Evolutionary conservation across 2,329 filamentous ascomycete species (phyloP).

Genomic region (Pseudogymnoascus sp.): DNA sequence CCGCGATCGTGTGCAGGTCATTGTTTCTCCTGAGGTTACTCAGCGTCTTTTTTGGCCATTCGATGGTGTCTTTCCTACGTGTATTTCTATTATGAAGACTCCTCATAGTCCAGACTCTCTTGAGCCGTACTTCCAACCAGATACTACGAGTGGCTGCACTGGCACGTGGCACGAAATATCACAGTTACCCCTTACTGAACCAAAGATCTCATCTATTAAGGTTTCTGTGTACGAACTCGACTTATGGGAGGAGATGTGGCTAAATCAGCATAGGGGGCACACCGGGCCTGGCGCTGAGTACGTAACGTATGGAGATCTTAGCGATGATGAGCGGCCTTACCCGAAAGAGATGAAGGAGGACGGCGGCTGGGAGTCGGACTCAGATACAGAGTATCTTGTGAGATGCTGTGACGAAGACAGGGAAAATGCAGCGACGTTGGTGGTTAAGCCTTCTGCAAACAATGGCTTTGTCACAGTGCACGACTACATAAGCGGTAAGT

Average conservation of each 20-base stretch:
- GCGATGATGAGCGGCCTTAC: slow-evolving; percentile 17
- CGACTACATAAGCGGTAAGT: slow-evolving; percentile 21
- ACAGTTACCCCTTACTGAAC: slow-evolving; percentile 22
- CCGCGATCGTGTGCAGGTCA: no score
- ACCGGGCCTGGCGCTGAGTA: slow-evolving; percentile 11
- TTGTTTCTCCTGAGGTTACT: no score
- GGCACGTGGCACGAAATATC: slow-evolving; percentile 24
- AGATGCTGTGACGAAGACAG: slow-evolving; percentile 10
- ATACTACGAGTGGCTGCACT: slow-evolving; percentile 6
- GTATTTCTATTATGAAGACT: slow-evolving; percentile 23
- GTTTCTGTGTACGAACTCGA: slow-evolving; percentile 19
- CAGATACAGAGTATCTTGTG: slow-evolving; percentile 20
- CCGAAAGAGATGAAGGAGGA: slow-evolving; percentile 16
- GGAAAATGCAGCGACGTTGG: slow-evolving; percentile 13
- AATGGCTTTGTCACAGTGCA: slow-evolving; percentile 22
- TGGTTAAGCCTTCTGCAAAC: slow-evolving; percentile 19
- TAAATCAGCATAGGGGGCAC: slow-evolving; percentile 19
- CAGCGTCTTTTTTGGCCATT: slow-evolving; percentile 22
- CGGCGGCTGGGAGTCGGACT: slow-evolving; percentile 20
- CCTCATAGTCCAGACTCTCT: slow-evolving; percentile 14
- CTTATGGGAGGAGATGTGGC: slow-evolving; percentile 19
- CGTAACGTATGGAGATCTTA: slow-evolving; percentile 17
- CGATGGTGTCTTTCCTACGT: no score
- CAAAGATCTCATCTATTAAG: slow-evolving; percentile 24
- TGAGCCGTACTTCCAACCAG: slow-evolving; percentile 20